Conservation (phyloP, 1,284 basidiomycete species). For the Rhodotorula mucilaginosa region DNA sequence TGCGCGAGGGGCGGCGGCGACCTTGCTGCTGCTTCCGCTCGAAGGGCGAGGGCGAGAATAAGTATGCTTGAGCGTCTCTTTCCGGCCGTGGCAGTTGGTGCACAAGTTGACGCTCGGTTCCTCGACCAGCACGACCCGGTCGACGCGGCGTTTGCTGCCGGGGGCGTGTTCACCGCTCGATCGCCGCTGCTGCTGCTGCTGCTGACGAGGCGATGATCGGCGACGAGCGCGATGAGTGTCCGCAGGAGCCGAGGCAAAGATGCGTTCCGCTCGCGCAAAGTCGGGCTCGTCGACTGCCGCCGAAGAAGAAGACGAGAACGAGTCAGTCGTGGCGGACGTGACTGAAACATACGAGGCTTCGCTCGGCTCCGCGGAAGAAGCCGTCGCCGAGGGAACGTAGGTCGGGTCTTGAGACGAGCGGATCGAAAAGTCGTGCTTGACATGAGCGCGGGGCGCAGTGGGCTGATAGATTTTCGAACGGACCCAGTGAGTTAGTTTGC, state of each 20-base stretch:
- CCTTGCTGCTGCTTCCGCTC: neutral
- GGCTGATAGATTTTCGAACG: neutral
- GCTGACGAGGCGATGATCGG: neutral
- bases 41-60: neutral
- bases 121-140: slow-evolving; percentile 8
- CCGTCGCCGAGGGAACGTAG: neutral
- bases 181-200: neutral
- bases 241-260: slow-evolving; percentile 20
- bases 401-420: slow-evolving; percentile 4
- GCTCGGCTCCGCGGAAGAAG: neutral
- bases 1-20: neutral
- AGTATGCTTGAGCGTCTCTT: neutral
- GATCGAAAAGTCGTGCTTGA: neutral
- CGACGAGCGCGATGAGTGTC: neutral
- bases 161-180: neutral
- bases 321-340: slow-evolving; percentile 9
- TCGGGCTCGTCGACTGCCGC: slow-evolving; percentile 20
- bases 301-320: neutral
- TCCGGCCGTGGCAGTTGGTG: slow-evolving; percentile 22
- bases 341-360: slow-evolving; percentile 4
- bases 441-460: neutral
- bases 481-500: too few relatives aligned
- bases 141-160: neutral
- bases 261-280: slow-evolving; percentile 24
- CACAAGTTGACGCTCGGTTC: slow-evolving; percentile 20